These are phyloP conservation scores for Gossypium ekmanianum DNA, from an alignment of 345 rosid genomes.

Conservation along the genomic window DNA sequence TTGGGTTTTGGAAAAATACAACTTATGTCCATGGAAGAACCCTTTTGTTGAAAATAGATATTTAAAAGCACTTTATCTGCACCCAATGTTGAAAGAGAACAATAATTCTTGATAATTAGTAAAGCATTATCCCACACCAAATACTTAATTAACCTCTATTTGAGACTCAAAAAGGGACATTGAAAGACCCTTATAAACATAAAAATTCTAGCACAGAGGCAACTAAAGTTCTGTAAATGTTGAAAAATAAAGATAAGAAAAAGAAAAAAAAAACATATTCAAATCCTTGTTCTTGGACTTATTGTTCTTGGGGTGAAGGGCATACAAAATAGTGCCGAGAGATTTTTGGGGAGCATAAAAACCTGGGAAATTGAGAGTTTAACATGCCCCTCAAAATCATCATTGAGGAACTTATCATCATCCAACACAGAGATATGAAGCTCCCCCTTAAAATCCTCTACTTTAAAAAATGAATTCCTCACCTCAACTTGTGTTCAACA, in stretches of 20 bases:
- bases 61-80: conserved; percentile 34
- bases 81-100: conserved; percentile 6
- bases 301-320: conserved; percentile 33
- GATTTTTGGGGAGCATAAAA: too few species aligned
- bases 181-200: not conserved
- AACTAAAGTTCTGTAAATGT: not conserved
- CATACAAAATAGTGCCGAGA: too few species aligned
- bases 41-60: too few species aligned
- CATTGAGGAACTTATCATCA: conserved; percentile 81
- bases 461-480: conserved; percentile 85
- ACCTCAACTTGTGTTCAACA: conserved; percentile 22
- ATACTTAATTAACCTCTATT: not conserved
- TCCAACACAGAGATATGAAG: conserved; percentile 67
- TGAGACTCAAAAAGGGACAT: not conserved
- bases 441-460: conserved; percentile 81
- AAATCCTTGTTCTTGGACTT: conserved; percentile 69
- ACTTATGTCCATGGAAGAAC: too few species aligned
- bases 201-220: not conserved
- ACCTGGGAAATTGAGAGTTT: too few species aligned
- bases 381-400: conserved; percentile 62
- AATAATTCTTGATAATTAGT: not conserved
- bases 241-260: not conserved
- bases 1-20: too few species aligned
- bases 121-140: not conserved
- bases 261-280: conserved; percentile 33